A percentile compares a stretch with the other conserved stretches of the same genome.
Evolutionary conservation across 257 asterid species (phyloP).

Genomic region (Gynochthodes officinalis): DNA sequence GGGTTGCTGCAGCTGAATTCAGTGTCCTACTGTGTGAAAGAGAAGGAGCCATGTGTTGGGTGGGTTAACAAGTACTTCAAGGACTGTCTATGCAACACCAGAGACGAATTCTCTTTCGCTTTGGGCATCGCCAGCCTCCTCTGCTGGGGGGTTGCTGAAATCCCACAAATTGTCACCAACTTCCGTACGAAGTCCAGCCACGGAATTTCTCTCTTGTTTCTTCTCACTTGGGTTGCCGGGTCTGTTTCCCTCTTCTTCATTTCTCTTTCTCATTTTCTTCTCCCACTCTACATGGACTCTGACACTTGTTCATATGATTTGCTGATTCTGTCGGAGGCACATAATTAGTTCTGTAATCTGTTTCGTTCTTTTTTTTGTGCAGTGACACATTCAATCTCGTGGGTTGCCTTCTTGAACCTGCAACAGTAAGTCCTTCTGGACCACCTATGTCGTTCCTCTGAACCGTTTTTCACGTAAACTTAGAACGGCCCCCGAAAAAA

Average conservation of each 20-base stretch:
- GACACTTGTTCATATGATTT: not conserved
- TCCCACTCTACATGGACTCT: not conserved
- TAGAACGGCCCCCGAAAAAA: not conserved
- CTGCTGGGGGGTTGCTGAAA: conserved; percentile 82
- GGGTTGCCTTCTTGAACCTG: conserved; percentile 94
- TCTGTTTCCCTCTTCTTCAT: not conserved
- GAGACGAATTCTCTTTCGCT: conserved; percentile 66
- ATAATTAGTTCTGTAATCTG: not conserved
- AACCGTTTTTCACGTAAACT: not conserved
- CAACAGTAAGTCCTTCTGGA: conserved; percentile 52
- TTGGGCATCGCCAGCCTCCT: conserved; percentile 70
- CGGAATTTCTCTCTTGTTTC: conserved; percentile 75
- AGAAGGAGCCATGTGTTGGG: conserved; percentile 50
- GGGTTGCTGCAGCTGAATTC: conserved; percentile 26
- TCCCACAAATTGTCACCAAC: conserved; percentile 87
- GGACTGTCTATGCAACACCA: conserved; percentile 70
- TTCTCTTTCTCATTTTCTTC: not conserved
- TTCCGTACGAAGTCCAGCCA: conserved; percentile 76
- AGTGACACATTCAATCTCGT: conserved; percentile 75
- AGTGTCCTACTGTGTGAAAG: conserved; percentile 44
- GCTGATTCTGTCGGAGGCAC: not conserved
- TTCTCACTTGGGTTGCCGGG: conserved; percentile 86
- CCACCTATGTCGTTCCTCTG: not conserved
- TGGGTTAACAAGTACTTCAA: conserved; percentile 69
- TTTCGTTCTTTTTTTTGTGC: conserved; percentile 24